These are phyloP conservation scores for Darksidea phi DNA, from an alignment of 495 filamentous ascomycete species.

Conservation along the genomic window DNA sequence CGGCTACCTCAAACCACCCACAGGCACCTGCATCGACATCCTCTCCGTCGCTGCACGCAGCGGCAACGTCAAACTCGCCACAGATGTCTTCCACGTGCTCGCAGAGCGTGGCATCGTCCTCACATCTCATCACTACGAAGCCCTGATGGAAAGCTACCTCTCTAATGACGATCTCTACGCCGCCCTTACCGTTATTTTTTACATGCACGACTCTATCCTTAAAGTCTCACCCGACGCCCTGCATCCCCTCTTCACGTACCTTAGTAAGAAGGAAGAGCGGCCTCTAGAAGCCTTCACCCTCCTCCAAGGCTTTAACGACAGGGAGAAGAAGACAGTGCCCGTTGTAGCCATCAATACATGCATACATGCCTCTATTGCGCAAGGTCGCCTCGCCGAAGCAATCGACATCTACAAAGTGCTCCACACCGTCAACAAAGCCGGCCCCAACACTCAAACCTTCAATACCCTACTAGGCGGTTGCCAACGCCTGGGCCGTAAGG, in stretches of 20 bases:
- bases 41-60: constrained; percentile 66
- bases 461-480: constrained; percentile 67
- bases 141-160: constrained; percentile 67
- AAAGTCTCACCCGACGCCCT: constrained; percentile 55
- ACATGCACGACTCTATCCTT: constrained; percentile 64
- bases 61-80: constrained; percentile 66
- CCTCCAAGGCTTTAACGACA: constrained; percentile 53
- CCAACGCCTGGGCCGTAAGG: constrained; percentile 49
- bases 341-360: constrained; percentile 61
- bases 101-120: constrained; percentile 51
- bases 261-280: constrained; percentile 41
- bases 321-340: constrained; percentile 51
- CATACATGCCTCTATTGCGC: constrained; percentile 54
- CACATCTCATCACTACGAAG: constrained; percentile 69
- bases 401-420: constrained; percentile 70
- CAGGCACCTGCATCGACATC: constrained; percentile 62
- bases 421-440: constrained; percentile 57
- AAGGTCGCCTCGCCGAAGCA: constrained; percentile 52
- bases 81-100: constrained; percentile 58
- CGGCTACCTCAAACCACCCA: constrained; percentile 62
- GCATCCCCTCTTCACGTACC: constrained; percentile 53
- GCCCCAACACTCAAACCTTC: constrained; percentile 62
- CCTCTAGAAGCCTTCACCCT: constrained; percentile 51
- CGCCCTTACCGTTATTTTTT: constrained; percentile 55
- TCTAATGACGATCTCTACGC: constrained; percentile 47